phyloP scores from a whole-genome alignment of 352 stramenopile genomes.

The Stramenopiles sp. region DNA sequence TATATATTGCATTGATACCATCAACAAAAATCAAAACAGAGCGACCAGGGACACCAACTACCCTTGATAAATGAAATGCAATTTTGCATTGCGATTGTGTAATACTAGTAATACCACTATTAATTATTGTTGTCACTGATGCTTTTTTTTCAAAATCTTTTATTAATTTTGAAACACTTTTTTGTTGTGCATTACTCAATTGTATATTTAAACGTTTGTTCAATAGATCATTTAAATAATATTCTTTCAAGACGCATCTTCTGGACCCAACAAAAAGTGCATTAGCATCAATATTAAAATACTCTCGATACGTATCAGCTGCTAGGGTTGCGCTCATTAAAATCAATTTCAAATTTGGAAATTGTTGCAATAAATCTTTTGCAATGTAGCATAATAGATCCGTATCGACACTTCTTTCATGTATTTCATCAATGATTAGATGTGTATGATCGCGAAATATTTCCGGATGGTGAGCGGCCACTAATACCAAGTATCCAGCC shows the following conservation, averaged over 20 bases:
- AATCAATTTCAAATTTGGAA: slow-evolving; percentile 14
- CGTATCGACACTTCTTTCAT: slow-evolving; percentile 79
- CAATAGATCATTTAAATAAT: not conserved
- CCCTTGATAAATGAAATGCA: not conserved
- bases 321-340: slow-evolving; percentile 3
- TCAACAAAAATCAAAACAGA: slow-evolving; percentile 55
- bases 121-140: not conserved
- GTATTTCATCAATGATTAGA: slow-evolving; percentile 85
- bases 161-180: not conserved
- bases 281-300: slow-evolving; percentile 27
- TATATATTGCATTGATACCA: slow-evolving; percentile 30
- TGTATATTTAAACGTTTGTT: not conserved
- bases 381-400: slow-evolving; percentile 79
- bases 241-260: slow-evolving; percentile 37
- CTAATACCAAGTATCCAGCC: slow-evolving; percentile 82
- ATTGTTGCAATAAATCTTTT: slow-evolving; percentile 34
- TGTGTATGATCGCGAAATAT: slow-evolving; percentile 66
- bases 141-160: not conserved
- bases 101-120: not conserved
- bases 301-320: slow-evolving; percentile 29
- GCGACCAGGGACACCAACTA: slow-evolving; percentile 15
- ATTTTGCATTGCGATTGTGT: not conserved
- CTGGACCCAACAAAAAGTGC: slow-evolving; percentile 40
- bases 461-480: slow-evolving; percentile 71
- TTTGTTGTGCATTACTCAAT: not conserved